Evolutionary conservation across 228 moss, liverwort and hornwort species (phyloP).

Genomic region (Sphagnum fallax): DNA sequence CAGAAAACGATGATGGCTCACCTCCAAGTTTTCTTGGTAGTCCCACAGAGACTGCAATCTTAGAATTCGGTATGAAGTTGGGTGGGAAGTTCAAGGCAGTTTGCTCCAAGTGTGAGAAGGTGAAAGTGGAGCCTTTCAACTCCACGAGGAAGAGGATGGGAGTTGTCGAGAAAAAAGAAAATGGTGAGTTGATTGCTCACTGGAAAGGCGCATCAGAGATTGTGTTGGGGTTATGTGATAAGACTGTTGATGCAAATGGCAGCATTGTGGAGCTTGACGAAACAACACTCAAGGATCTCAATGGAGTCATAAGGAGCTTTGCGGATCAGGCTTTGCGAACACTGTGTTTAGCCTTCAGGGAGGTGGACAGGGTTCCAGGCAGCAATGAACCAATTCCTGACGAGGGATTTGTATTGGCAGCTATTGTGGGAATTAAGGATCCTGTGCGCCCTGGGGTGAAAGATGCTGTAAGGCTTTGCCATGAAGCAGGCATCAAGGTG

Average conservation of each 20-base stretch:
- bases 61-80: conserved; percentile 55
- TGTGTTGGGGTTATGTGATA: conserved; percentile 62
- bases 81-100: conserved; percentile 53
- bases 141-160: conserved; percentile 79
- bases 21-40: conserved; percentile 56
- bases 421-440: conserved; percentile 91
- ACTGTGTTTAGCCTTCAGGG: conserved; percentile 61
- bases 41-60: conserved; percentile 83
- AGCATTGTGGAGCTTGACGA: conserved; percentile 47
- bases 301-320: conserved; percentile 35
- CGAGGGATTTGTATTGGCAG: conserved; percentile 41
- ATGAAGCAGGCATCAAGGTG: conserved; percentile 77
- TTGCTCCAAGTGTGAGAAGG: conserved; percentile 29
- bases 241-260: conserved; percentile 41
- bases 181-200: conserved; percentile 56
- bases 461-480: conserved; percentile 67
- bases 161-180: conserved; percentile 35
- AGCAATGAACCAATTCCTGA: conserved; percentile 45
- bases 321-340: conserved; percentile 79
- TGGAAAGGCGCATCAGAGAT: conserved; percentile 96
- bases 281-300: conserved; percentile 29
- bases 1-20: conserved; percentile 27
- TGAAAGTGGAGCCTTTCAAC: conserved; percentile 86
- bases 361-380: conserved; percentile 34
- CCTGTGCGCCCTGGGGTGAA: conserved; percentile 86